Percentiles rank a stretch among this genome's conserved stretches.
Conservation (phyloP, 2,329 filamentous ascomycete species). For the Colletotrichum sp. region DNA sequence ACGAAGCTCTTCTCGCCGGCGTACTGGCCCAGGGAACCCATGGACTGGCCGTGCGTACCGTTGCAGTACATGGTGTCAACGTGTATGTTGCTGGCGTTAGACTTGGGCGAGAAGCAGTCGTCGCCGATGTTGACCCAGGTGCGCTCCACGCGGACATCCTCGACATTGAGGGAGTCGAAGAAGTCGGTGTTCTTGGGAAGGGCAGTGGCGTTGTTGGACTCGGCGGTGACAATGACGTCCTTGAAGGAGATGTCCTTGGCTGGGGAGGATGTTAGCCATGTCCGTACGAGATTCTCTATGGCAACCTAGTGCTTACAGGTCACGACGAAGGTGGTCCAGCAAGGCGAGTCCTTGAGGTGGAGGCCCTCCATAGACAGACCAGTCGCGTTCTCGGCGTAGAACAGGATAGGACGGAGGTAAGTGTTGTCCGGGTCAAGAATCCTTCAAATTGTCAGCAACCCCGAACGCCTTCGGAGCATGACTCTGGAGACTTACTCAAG, state of each 20-base stretch:
- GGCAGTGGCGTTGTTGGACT: conserved; percentile 62
- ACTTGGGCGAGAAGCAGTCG: conserved; percentile 68
- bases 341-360: conserved; percentile 63
- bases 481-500: conserved; percentile 7
- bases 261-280: not conserved
- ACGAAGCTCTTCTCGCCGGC: conserved; percentile 41
- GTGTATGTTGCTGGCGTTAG: conserved; percentile 62
- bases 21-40: conserved; percentile 66
- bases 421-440: conserved; percentile 55
- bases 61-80: conserved; percentile 65
- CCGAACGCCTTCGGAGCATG: not conserved
- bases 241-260: conserved; percentile 56
- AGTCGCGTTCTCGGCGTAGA: conserved; percentile 64
- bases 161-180: conserved; percentile 23
- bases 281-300: no score
- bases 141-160: conserved; percentile 20
- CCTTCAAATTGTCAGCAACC: conserved; percentile 1
- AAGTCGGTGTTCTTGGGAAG: conserved; percentile 67
- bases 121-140: conserved; percentile 63
- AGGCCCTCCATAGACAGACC: conserved; percentile 61
- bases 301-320: conserved; percentile 41
- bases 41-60: conserved; percentile 63
- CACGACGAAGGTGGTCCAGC: conserved; percentile 66
- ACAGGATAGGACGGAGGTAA: conserved; percentile 62
- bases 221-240: conserved; percentile 57